phyloP scores from a whole-genome alignment of 2,329 filamentous ascomycete species.

The Fusarium solani-melongenae region DNA sequence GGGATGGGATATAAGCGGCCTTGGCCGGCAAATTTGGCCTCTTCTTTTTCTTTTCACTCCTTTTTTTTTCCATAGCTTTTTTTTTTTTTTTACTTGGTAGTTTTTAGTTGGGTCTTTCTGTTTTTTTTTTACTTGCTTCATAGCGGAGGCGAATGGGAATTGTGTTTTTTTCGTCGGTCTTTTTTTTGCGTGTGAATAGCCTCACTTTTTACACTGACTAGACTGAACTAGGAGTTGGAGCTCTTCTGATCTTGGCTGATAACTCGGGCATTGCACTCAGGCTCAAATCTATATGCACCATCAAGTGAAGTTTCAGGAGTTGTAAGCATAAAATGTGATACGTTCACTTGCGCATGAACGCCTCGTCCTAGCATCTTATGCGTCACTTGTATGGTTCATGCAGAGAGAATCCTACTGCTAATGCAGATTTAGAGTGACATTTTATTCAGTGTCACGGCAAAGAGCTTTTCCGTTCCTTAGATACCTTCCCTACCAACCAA shows the following conservation, averaged over 20 bases:
- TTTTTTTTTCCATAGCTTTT: conserved; percentile 36
- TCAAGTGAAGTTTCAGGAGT: background rate
- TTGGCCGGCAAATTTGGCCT: conserved; percentile 1
- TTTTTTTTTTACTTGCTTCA: conserved; percentile 42
- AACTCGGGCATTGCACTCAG: background rate
- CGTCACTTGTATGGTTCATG: background rate
- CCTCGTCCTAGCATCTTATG: background rate
- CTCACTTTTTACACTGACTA: background rate
- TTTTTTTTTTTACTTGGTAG: conserved; percentile 31
- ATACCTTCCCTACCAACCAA: background rate
- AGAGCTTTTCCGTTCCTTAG: conserved; percentile 5
- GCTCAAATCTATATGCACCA: too few relatives aligned
- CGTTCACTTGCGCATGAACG: background rate
- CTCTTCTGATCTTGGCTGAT: background rate
- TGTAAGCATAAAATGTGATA: background rate
- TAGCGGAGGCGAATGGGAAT: conserved; percentile 50
- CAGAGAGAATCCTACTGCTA: background rate
- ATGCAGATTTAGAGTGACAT: background rate
- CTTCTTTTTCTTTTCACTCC: conserved; percentile 14
- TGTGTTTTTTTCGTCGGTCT: conserved; percentile 27
- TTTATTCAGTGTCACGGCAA: background rate
- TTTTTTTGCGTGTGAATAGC: conserved; percentile 3
- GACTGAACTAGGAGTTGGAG: background rate
- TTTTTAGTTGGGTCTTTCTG: conserved; percentile 25
- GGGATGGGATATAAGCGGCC: conserved; percentile 14